Base-by-base conservation (phyloP, 176 grass and related monocot species). In the Chrysopogon serrulatus region DNA sequence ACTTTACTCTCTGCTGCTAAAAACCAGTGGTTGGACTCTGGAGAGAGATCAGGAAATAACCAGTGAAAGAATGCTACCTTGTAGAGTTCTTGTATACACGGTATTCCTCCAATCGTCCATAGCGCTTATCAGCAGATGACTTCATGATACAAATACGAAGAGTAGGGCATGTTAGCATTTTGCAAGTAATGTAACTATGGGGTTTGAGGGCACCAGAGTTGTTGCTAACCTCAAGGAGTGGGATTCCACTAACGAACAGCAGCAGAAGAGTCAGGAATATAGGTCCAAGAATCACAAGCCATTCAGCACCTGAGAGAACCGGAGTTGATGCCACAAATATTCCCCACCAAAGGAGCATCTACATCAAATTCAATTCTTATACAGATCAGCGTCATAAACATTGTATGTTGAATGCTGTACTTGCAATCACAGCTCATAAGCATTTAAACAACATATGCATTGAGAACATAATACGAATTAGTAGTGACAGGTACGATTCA, bases 261-360 rank as follows among this genome's bases (percentile, higher is more conserved):
- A 98, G 89, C 69, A 98, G 77, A 5, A 92, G 41, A 28, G 93
- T 92, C 68, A 98, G 68, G 86, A 98, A 98, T 91, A 91, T 72
- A 69, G 93, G 91, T 72, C 96, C 96, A 7, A 85, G 26, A 57
- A 98, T 90, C 8, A 98, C 96, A 67, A 94, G 82, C 96, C 96
- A 98, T 92, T 98, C 93, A 35, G 79, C 87, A 73, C 78, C 96
- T 48, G 85, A 74, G 74, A 98, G 70, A 75, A 98, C 85, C 23
- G 93, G 91, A 34, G 91, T 88, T 61, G 93, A 93, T 68, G 91
- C 96, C 56, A 98, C 76, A 85, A 98, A 98, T 87, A 98, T 44
- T 41, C 92, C 95, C 95, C 95, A 98, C 95, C 95, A 98, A 80
- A 98, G 88, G 17, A 98, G 65, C 60, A 97, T 91, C 95, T 97